Evolutionary conservation across 1,284 basidiomycete genomes (phyloP), one percentile per base, ranked within the genome.

Genomic region (Kwoniella shivajii): DNA sequence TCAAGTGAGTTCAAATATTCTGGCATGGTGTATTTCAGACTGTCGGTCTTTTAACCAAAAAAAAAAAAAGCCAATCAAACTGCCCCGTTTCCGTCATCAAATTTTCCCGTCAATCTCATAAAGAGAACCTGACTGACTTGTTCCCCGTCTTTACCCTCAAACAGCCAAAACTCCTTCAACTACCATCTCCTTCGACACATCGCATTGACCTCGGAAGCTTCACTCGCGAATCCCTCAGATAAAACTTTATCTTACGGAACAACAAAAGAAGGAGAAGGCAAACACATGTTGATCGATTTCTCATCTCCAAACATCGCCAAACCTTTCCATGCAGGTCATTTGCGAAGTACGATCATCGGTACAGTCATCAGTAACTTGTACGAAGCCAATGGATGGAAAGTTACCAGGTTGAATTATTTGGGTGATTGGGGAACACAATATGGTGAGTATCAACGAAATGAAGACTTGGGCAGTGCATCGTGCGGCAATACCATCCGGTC

Each of bases 271-370:
- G 91, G 89, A 4, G 80, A 82, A 50, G 90, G 91, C 39, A 92
- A 95, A 79, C 71, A 72, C 65, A 59, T 77, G 60, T 57, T 76
- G 43, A 89, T 84, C 63, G 83, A 99, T 77, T 99, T 94, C 78
- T 96, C 92, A 0, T 92, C 90, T 4, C 94, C 95, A 18, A 99
- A 99, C 77, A 98, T 99, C 72, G 95, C 96, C 36, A 99, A 99
- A 77, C 90, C 90, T 5, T 99, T 99, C 85, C 95, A 99, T 72
- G 94, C 97, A 55, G 96, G 96, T 16, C 95, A 99, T 77, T 80
- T 99, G 61, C 85, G 96, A 52, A 93, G 90, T 63, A 99, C 96
- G 22, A 99, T 99, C 77, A 97, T 99, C 72, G 96, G 96, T 36
- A 89, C 92, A 0, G 97, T 97, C 81, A 79, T 98, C 49, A 82